phyloP scores from a whole-genome alignment of 2,329 filamentous ascomycete species.

The Colletotrichum noveboracense region DNA sequence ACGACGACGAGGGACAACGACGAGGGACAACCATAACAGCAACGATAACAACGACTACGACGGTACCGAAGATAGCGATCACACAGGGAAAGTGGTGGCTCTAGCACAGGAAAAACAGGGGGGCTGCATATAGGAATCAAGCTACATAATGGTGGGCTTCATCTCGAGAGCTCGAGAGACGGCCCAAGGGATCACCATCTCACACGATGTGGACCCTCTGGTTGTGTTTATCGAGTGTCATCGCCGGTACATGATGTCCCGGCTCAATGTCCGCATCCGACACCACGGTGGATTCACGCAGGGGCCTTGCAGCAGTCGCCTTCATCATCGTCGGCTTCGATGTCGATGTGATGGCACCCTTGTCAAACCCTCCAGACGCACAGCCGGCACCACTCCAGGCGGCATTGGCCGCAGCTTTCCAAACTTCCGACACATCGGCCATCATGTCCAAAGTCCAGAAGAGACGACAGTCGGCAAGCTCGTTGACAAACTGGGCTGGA shows the following conservation, averaged over 20 bases:
- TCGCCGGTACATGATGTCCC: neutral
- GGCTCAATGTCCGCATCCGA: neutral
- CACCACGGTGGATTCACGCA: neutral
- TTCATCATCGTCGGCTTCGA: neutral
- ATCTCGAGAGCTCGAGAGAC: no score
- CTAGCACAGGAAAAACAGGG: no score
- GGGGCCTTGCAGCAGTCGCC: neutral
- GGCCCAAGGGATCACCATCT: no score
- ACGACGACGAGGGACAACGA: no score
- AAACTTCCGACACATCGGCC: constrained; percentile 48
- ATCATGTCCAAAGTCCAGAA: constrained; percentile 56
- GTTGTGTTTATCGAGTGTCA: neutral
- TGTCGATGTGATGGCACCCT: neutral
- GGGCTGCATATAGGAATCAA: no score
- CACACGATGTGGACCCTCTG: constrained; percentile 1
- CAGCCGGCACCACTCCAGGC: constrained; percentile 46
- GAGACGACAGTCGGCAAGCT: constrained; percentile 55
- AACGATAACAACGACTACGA: no score
- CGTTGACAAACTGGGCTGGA: constrained; percentile 53
- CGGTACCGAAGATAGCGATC: no score
- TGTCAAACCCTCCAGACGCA: constrained; percentile 13
- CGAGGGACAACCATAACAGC: no score
- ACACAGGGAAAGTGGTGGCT: no score
- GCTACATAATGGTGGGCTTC: no score
- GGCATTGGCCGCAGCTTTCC: constrained; percentile 47